Percentiles rank a stretch among this genome's conserved stretches.
Evolutionary conservation across 441 rosid genomes (phyloP).

Genomic region (Aleurites moluccanus): DNA sequence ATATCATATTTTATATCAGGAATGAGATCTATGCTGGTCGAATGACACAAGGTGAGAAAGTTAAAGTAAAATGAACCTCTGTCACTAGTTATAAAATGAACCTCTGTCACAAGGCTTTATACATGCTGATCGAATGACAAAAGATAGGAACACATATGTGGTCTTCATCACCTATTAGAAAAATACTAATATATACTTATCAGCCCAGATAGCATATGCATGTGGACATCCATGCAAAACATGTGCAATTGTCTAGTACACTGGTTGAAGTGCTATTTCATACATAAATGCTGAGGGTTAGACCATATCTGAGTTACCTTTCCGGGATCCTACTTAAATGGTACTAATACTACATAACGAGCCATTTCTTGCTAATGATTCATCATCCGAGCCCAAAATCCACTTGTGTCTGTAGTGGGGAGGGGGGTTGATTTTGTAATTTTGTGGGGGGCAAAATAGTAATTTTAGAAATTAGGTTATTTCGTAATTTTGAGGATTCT

Average conservation of each 20-base stretch:
- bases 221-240: neutral
- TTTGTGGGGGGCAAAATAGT: no score
- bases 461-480: no score
- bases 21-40: no score
- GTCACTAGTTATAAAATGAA: no score
- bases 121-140: neutral
- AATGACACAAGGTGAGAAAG: no score
- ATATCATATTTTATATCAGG: neutral
- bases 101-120: no score
- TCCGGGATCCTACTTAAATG: neutral
- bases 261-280: neutral
- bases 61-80: neutral
- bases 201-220: neutral
- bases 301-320: neutral
- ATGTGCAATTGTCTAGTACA: neutral
- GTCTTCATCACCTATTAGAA: conserved; percentile 1
- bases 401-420: neutral
- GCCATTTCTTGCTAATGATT: neutral
- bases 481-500: no score
- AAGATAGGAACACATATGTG: neutral
- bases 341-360: neutral
- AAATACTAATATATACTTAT: neutral
- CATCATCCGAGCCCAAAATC: neutral
- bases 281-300: neutral
- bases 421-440: no score